A percentile compares a stretch with the other conserved stretches of the same genome.
These are phyloP conservation scores for Hymenoscyphus repandus DNA, from an alignment of 2,329 filamentous ascomycete genomes.

Conservation along the genomic window DNA sequence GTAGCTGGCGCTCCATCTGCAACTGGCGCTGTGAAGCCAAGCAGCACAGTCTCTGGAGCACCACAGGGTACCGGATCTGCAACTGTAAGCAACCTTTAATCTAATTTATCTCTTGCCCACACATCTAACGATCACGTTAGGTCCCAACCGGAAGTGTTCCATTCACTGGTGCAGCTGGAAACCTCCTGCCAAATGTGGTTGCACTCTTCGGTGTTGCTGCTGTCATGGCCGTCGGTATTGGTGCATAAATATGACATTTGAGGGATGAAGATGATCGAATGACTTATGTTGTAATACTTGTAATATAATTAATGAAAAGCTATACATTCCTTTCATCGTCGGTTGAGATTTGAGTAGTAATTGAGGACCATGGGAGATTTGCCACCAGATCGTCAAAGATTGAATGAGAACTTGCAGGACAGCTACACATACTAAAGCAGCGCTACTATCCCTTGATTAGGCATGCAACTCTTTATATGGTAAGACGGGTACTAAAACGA, in stretches of 20 bases:
- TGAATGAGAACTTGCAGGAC: too few relatives aligned
- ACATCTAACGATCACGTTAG: background rate
- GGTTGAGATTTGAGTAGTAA: too few relatives aligned
- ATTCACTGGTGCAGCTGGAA: slow-evolving; percentile 4
- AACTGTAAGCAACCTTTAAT: slow-evolving; percentile 1
- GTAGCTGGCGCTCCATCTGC: background rate
- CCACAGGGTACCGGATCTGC: slow-evolving; percentile 1
- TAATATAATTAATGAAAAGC: background rate
- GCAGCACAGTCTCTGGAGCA: background rate
- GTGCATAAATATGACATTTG: background rate
- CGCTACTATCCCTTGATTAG: too few relatives aligned
- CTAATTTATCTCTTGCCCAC: background rate
- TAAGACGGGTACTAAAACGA: too few relatives aligned
- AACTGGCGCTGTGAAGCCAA: background rate
- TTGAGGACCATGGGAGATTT: too few relatives aligned
- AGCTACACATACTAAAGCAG: too few relatives aligned
- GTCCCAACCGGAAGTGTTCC: background rate
- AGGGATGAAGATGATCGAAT: background rate
- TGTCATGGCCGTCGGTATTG: background rate
- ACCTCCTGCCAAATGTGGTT: background rate
- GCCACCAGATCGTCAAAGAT: too few relatives aligned
- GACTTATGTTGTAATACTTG: background rate
- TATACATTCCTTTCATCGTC: too few relatives aligned
- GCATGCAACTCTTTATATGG: too few relatives aligned
- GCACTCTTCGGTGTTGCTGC: slow-evolving; percentile 1